Base-by-base conservation (phyloP, 108 stramenopile species). In the Aurantiochytrium sp. region DNA sequence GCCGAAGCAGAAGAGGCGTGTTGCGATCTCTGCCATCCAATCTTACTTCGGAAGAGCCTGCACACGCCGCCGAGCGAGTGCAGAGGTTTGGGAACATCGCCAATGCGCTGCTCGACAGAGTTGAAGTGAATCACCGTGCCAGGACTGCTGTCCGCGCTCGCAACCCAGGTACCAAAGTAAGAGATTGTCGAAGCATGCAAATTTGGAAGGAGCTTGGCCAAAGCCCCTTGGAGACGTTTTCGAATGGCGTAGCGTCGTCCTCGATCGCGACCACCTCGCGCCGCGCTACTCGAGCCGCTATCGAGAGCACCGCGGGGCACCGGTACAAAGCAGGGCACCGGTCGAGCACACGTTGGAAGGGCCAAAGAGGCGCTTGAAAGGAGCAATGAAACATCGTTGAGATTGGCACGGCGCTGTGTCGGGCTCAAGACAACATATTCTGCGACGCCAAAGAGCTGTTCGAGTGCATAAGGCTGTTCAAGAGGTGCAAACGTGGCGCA, bases 41-140 rank as follows among this genome's bases (percentile, higher is more conserved):
- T 8, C 42, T 69, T 69, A 12, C 64, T 23, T 14, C 64, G 64
- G 4, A 69, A 69, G 8, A 69, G 64, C 64, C 18, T 69, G 42
- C 64, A 69, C 21, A 69, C 25, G 35, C 64, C 64, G 6, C 35
- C 25, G 25, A 69, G 64, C 6, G 64, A 69, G 25, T 23, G 25
- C 10, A 69, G 64, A 8, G 64, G 0, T 23, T 69, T 69, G 64
- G 64, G 64, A 3, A 69, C 64, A 18, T 69, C 64, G 42, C 14
- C 64, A 16, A 69, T 28, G 64, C 64, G 64, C 42, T 69, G 64
- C 64, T 69, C 64, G 25, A 69, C 64, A 28, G 76, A 83, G 51
- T 83, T 83, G 76, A 83, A 83, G 51, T 83, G 76, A 53, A 83
- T 83, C 23, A 53, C 51, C 4, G 76, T 83, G 45, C 76, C 76